Evolutionary conservation across 345 rosid genomes (phyloP), one percentile per base, ranked within the genome.

Genomic region (Raphanus sativus): DNA sequence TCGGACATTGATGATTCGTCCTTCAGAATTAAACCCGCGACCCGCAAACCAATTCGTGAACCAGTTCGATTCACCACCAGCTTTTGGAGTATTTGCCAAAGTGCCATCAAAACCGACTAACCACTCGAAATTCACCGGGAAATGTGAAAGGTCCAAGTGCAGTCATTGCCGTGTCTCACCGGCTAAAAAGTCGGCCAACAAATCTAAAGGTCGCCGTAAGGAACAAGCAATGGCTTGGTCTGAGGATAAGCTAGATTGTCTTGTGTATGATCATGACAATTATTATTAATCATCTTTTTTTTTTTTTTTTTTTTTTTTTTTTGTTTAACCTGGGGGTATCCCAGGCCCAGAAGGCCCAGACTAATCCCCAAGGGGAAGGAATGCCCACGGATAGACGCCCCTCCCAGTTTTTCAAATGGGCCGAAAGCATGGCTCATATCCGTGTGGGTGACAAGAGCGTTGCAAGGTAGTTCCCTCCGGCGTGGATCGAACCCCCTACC

Each of bases 181-280:
- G 29, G 60, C 70, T 62, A 62, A 29, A 0, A 73, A 36, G 65
- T 67, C 70, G 0, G 65, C n/a, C 0, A n/a, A 36, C 21, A 78
- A 73, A 67, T 73, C 60, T 30, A 78, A 78, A 8, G 78, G 78
- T 73, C 77, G 52, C 8, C 70, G 78, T 61, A 78, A 67, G 28
- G 13, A 28, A 33, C 77, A 73, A 52, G 6, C 50, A 8, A 28
- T 34, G 30, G 24, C 33, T 67, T 60, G 10, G 69, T 17, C 25
- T 48, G 81, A 73, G 60, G 80, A 63, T 54, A 77, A 17, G 45
- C 28, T 70, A 54, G 71, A 77, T 65, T 45, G 65, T 56, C 66
- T 30, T 62, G 28, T 15, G 40, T 32, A 52, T 1, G 70, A 66
- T 42, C 12, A 42, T 26, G 55, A 66, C 15, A 3, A 25, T 3